phyloP scores from a whole-genome alignment of 1,284 basidiomycete genomes.

The Cystobasidium slooffiae region DNA sequence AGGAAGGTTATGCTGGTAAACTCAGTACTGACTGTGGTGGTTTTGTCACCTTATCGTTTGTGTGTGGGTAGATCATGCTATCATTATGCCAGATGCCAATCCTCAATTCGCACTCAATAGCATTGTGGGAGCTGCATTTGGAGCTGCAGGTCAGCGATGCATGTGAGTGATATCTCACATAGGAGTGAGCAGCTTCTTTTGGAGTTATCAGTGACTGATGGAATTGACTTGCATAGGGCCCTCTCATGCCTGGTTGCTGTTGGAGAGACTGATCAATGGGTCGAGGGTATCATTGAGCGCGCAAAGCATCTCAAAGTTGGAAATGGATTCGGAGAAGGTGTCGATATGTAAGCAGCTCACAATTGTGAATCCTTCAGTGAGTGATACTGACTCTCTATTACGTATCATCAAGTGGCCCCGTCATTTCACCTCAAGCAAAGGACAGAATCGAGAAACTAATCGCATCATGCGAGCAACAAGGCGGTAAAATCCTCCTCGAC shows the following conservation, averaged over 20 bases:
- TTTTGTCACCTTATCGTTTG: no score
- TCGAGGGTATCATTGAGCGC: conserved; percentile 83
- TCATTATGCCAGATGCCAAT: conserved; percentile 96
- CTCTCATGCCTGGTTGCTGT: conserved; percentile 71
- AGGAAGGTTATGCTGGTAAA: no score
- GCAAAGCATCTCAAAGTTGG: conserved; percentile 80
- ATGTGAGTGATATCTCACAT: conserved; percentile 61
- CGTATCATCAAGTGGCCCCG: no score
- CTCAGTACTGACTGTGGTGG: no score
- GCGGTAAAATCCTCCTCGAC: conserved; percentile 85
- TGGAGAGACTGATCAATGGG: conserved; percentile 78
- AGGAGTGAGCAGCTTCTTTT: background rate
- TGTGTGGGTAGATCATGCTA: conserved; percentile 86
- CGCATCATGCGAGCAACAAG: conserved; percentile 77
- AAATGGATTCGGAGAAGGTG: conserved; percentile 84
- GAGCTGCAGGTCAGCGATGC: conserved; percentile 95
- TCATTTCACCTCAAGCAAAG: conserved; percentile 89
- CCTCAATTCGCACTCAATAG: conserved; percentile 92
- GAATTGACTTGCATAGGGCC: conserved; percentile 50
- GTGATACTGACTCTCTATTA: no score
- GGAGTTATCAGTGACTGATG: background rate
- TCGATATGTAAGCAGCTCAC: conserved; percentile 87
- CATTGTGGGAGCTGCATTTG: conserved; percentile 92
- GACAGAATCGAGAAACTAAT: conserved; percentile 77
- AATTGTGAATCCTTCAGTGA: no score